Base-by-base conservation (phyloP, 2,329 filamentous ascomycete genomes). In the Lachnellula occidentalis region DNA sequence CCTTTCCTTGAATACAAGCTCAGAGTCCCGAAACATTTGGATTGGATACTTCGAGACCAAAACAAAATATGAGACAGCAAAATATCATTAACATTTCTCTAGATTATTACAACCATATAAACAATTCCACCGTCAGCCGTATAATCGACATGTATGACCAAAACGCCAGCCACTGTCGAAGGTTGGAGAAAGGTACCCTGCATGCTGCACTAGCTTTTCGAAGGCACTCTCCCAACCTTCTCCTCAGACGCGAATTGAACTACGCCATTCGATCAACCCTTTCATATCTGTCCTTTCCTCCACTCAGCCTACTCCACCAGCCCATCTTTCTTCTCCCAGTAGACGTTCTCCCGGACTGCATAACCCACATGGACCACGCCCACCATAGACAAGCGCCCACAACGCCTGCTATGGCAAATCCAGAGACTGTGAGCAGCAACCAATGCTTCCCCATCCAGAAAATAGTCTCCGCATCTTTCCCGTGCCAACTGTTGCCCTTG, bases 391-490 rank as follows among this genome's bases (percentile, higher is more conserved):
- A 45, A 3, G 47, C 54, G 8, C 64, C 65, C 3, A 69, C 57
- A 3, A 68, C 58, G 8, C 58, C 65, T 2, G 66, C 67, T 9
- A 70, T 48, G 2, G 63, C 58, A 46, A 71, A 68, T 11, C 69
- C 70, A 8, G 57, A n/a, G 5, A 72, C 57, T 0, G 70, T 72
- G 12, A 72, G 61, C 9, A 71, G 53, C 3, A 72, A 41, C 70
- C 70, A 72, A 60, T 72, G 70, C 45, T 68, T 67, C n/a, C 75
- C 72, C 65, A 78, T 69, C 74, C 74, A 78, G 67, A 78, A 77
- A 49, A 78, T 72, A 0, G 71, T 68, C 57, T 74, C 69, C 3
- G 76, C 74, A 56, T 78, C 76, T 27, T 69, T 70, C 5, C 71
- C 68, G 59, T 78, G 76, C 76, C 76, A 78, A 34, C 73, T 74